Conservation (phyloP, 2,329 filamentous ascomycete species). For the Apiospora kogelbergensis region DNA sequence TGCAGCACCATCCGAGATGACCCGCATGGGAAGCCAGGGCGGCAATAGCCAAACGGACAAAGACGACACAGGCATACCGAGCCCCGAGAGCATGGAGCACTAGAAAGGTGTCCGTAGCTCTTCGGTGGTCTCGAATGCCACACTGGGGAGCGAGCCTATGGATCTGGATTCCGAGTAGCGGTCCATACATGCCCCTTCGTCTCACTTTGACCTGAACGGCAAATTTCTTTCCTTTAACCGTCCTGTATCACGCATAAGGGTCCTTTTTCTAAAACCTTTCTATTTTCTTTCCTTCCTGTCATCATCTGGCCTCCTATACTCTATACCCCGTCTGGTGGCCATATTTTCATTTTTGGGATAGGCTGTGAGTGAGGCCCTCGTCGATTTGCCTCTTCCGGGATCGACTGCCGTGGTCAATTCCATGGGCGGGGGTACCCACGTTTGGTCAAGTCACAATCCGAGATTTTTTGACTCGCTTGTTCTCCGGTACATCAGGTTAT, state of each 20-base stretch:
- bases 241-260: no score
- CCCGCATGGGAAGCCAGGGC: conserved; percentile 55
- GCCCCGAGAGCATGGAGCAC: conserved; percentile 72
- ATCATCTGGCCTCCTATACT: background rate
- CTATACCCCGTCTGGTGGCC: conserved; percentile 7
- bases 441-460: background rate
- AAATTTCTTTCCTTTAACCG: background rate
- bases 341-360: background rate
- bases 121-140: conserved; percentile 10
- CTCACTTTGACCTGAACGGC: background rate
- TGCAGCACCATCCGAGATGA: conserved; percentile 50
- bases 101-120: conserved; percentile 22
- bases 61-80: conserved; percentile 77
- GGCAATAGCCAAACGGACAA: conserved; percentile 66
- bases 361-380: background rate
- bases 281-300: background rate
- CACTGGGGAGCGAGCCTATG: conserved; percentile 10
- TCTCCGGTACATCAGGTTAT: background rate
- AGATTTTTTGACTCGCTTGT: background rate
- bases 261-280: background rate
- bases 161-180: background rate
- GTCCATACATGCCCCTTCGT: background rate
- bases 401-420: background rate
- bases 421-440: background rate
- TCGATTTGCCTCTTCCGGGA: background rate